Base-by-base conservation (phyloP, 2,329 filamentous ascomycete genomes). In the Raffaelea deltoideospora region DNA sequence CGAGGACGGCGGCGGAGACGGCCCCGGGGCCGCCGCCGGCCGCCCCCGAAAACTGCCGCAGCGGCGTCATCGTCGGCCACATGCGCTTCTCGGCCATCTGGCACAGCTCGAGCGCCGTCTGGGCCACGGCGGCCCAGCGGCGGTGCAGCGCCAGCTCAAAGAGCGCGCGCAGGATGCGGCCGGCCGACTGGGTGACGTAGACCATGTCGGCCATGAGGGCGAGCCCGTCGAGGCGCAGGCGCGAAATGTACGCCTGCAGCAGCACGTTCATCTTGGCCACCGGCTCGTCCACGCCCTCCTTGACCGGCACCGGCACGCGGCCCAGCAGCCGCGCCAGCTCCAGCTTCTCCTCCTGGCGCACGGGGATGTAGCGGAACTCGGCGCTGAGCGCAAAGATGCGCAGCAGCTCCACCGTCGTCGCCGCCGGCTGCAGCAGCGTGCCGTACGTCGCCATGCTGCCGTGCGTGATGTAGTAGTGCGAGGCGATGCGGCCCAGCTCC, bases 1-100 rank as follows among this genome's bases (percentile, higher is more conserved):
- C 67, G 3, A 87, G 76, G 51, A 86, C 94, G 28, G 65, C 63
- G 26, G 26, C 26, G n/a, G n/a, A n/a, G n/a, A n/a, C n/a, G n/a
- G n/a, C n/a, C n/a, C n/a, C n/a, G n/a, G n/a, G n/a, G n/a, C n/a
- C n/a, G n/a, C n/a, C n/a, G n/a, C n/a, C n/a, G n/a, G n/a, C n/a
- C n/a, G 26, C 13, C 27, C 27, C 27, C 4, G 80, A 73, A 52
- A 98, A 98, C 51, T 98, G 90, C 37, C 90, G 76, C 23, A 98
- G 66, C 10, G 92, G 90, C 27, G 85, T 84, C 90, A 96, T 98
- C 6, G 88, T 96, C 13, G 88, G 87, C 90, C 90, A 98, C 92
- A 98, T 98, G 34, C 92, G 74, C 67, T 94, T 94, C 64, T 98
- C 90, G 0, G 88, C 90, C 85, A 94, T 96, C 63, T 98, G 98